A percentile compares a stretch with the other conserved stretches of the same genome.
These are phyloP conservation scores for Pseudozyma sp. DNA, from an alignment of 1,284 basidiomycete genomes.

Conservation along the genomic window DNA sequence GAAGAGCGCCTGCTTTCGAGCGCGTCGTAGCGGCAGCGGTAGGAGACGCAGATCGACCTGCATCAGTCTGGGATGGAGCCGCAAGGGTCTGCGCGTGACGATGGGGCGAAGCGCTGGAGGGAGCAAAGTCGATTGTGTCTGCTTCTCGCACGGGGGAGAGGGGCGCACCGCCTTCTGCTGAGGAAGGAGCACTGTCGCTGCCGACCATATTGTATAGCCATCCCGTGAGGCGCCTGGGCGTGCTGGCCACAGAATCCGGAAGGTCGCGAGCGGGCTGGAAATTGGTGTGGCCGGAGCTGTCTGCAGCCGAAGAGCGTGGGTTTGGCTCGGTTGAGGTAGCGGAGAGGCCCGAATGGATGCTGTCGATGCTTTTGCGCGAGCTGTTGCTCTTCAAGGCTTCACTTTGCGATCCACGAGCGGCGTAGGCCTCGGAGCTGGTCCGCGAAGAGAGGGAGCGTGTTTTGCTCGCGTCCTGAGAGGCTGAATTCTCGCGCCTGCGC, in stretches of 20 bases:
- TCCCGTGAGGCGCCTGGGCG: constrained; percentile 54
- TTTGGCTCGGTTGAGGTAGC: constrained; percentile 18
- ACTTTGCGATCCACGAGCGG: constrained; percentile 14
- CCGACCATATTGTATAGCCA: constrained; percentile 59
- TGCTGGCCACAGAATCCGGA: constrained; percentile 10
- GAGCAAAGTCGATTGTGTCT: constrained; percentile 15
- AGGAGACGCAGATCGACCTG: constrained; percentile 1
- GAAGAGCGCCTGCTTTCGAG: constrained; percentile 30
- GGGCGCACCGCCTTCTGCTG: constrained; percentile 19
- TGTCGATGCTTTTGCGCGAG: constrained; percentile 37
- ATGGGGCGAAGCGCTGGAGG: constrained; percentile 12
- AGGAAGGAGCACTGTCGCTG: constrained; percentile 29
- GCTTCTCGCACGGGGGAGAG: constrained; percentile 39
- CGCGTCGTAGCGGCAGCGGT: constrained; percentile 1
- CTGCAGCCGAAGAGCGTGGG: constrained; percentile 20
- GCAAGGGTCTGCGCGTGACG: not conserved
- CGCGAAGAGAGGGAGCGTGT: constrained; percentile 24
- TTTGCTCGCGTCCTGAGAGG: constrained; percentile 19
- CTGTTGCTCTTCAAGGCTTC: constrained; percentile 2
- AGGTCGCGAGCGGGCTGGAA: constrained; percentile 1
- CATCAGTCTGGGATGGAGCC: not conserved
- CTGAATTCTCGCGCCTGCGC: constrained; percentile 23
- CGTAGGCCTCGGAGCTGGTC: constrained; percentile 27
- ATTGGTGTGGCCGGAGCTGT: not conserved
- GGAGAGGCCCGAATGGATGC: constrained; percentile 24